Evolutionary conservation across 305 asterid genomes (phyloP), one percentile per base, ranked within the genome.

Genomic region (Salvia sclarea): DNA sequence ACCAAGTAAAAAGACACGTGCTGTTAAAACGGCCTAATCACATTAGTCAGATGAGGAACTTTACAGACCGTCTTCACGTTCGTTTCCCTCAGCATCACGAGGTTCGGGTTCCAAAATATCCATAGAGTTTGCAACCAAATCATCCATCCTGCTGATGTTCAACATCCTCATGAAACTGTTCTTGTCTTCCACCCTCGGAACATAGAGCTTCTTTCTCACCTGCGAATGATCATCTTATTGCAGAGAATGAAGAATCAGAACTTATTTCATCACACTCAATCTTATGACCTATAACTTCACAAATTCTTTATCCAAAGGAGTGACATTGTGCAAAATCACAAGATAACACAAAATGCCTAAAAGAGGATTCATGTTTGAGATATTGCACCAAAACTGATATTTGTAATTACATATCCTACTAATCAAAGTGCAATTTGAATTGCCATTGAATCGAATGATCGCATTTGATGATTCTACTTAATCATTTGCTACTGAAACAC

Each of bases 81-180:
- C 94, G 40, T 87, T 85, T 76, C 97, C 96, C 21, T 88, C 87
- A 47, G 80, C 71, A 78, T 90, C 96, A 49, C 74, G 49, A 41
- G 90, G 72, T 47, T 86, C 84, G 37, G 98, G 98, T 77, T 93
- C 98, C 82, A 93, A 76, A 71, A 94, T 94, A 67, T 88, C 76
- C 99, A 94, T 91, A 6, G 99, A 86, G 81, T 83, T 94, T 17
- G 96, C 84, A 79, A 94, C 73, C 80, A 94, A 78, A 82, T 94
- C 99, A 53, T 87, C 86, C 75, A 90, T 82, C 16, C 80, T 80
- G 48, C 90, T 79, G 48, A 94, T 89, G 81, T 87, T 75, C 70
- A 94, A 83, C 99, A 94, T 94, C 72, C 96, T 73, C 99, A 94
- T 94, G 82, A 85, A 81, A 77, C 97, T 80, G 63, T 87, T 91